Evolutionary conservation across 1,284 basidiomycete species (phyloP), one percentile per base, ranked within the genome.

Genomic region (Apiotrichum veenhuisii): DNA sequence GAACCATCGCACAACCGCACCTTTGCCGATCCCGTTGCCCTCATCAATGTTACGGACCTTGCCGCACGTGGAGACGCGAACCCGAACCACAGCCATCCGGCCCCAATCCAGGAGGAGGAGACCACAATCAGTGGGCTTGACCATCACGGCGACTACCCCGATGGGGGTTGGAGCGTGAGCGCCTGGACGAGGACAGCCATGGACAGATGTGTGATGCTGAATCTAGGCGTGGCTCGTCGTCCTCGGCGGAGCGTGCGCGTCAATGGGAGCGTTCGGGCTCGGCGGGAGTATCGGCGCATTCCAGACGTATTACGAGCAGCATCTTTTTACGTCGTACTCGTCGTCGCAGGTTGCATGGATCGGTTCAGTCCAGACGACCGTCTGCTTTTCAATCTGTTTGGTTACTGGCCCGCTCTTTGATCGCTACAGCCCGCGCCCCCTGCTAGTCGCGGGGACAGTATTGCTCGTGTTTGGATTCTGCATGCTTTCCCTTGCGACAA

Each of bases 361-460:
- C 40, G 59, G 61, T 45, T 63, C 60, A 0, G 56, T 58, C 10
- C 64, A 68, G 52, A 58, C 63, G n/a, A 64, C 66, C 36, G 42
- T 69, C 8, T 64, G 63, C 3, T 69, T 68, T 56, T 47, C 56
- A 43, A 53, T 66, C 15, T 59, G 64, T 15, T 52, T 62, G 18
- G 60, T 70, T 49, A 65, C 65, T 0, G 70, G 70, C 8, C 58
- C 66, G 0, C 53, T 69, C 18, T 67, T 70, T 50, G 70, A 72
- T 50, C 50, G 54, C 47, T 68, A 63, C 47, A 69, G 71, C 11
- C 68, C 64, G 26, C 50, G 58, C 25, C 61, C 61, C 14, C 51
- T 70, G 18, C 58, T 68, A 44, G 56, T 59, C 15, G 36, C 50
- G 17, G 69, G 69, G 4, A 62, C 58, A 0, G 33, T 56, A 15